Evolutionary conservation across 2,329 filamentous ascomycete species (phyloP).

Genomic region (Neoarthrinium moseri): DNA sequence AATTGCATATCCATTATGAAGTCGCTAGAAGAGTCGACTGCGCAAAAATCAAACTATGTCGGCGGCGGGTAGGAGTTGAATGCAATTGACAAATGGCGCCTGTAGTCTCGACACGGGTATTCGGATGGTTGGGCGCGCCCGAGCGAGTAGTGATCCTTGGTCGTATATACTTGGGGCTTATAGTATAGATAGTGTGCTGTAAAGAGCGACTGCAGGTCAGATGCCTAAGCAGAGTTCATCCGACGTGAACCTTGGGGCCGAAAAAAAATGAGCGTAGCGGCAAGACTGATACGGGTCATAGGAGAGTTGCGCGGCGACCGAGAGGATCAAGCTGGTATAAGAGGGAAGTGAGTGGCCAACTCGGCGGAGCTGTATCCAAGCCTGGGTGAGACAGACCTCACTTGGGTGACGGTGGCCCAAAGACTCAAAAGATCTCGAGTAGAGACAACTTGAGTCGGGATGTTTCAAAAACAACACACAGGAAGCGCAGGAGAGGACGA

Average conservation of each 20-base stretch:
- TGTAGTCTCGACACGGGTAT: too few relatives aligned
- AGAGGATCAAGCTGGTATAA: conserved; percentile 27
- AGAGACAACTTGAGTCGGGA: conserved; percentile 31
- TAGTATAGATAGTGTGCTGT: conserved; percentile 13
- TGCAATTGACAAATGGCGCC: too few relatives aligned
- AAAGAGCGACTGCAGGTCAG: conserved; percentile 33
- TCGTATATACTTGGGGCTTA: too few relatives aligned
- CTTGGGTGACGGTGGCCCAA: conserved; percentile 25
- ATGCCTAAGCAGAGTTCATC: conserved; percentile 19
- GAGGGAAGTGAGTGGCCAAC: conserved; percentile 20
- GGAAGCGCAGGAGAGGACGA: conserved; percentile 26
- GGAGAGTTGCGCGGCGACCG: conserved; percentile 12
- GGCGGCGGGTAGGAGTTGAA: not conserved
- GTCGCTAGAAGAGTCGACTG: not conserved
- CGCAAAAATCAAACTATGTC: conserved; percentile 6
- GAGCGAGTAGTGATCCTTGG: too few relatives aligned
- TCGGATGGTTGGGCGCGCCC: too few relatives aligned
- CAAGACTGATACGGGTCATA: conserved; percentile 20
- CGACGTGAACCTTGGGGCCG: conserved; percentile 15
- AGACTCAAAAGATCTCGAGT: conserved; percentile 22
- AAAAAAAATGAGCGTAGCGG: conserved; percentile 30
- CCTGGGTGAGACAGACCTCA: conserved; percentile 31
- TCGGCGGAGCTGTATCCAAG: conserved; percentile 21
- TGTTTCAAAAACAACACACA: conserved; percentile 31
- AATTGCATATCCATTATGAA: conserved; percentile 29